Evolutionary conservation across 2,329 filamentous ascomycete species (phyloP).

Genomic region (Aspergillus luchuensis): DNA sequence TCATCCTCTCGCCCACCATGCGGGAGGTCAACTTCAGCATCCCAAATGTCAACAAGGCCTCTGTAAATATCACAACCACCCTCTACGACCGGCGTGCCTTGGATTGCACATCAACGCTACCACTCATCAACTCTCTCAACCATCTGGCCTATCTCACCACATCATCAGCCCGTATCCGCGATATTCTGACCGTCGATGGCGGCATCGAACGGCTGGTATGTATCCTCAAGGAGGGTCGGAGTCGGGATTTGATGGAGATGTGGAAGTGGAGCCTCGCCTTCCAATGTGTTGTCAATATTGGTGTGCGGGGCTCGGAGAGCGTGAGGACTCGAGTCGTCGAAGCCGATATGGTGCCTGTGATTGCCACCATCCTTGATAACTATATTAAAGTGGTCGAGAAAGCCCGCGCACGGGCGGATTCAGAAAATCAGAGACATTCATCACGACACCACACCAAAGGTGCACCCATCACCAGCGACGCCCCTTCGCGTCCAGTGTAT

Average conservation of each 20-base stretch:
- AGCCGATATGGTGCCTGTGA: slow-evolving; percentile 98
- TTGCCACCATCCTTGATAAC: slow-evolving; percentile 96
- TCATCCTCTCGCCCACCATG: slow-evolving; percentile 64
- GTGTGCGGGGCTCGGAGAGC: slow-evolving; percentile 89
- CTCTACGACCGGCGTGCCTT: slow-evolving; percentile 96
- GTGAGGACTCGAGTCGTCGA: slow-evolving; percentile 95
- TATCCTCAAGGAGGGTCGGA: slow-evolving; percentile 95
- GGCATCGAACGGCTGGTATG: slow-evolving; percentile 95
- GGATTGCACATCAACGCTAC: slow-evolving; percentile 96
- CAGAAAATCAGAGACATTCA: slow-evolving; percentile 64
- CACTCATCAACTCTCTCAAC: slow-evolving; percentile 97
- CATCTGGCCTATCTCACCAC: slow-evolving; percentile 98
- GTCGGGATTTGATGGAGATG: slow-evolving; percentile 99
- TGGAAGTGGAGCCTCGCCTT: slow-evolving; percentile 99
- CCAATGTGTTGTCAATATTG: slow-evolving; percentile 98
- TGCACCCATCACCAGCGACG: slow-evolving; percentile 30
- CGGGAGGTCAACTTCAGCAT: slow-evolving; percentile 99
- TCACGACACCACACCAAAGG: slow-evolving; percentile 36
- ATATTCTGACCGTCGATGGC: slow-evolving; percentile 98
- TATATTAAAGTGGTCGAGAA: slow-evolving; percentile 97
- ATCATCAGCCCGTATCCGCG: slow-evolving; percentile 92
- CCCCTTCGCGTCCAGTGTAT: slow-evolving; percentile 37
- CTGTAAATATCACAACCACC: slow-evolving; percentile 96
- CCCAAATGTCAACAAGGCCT: slow-evolving; percentile 98
- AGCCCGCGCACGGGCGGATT: slow-evolving; percentile 80